Conservation (phyloP, 495 filamentous ascomycete genomes). For the Aspergillus homomorphus region DNA sequence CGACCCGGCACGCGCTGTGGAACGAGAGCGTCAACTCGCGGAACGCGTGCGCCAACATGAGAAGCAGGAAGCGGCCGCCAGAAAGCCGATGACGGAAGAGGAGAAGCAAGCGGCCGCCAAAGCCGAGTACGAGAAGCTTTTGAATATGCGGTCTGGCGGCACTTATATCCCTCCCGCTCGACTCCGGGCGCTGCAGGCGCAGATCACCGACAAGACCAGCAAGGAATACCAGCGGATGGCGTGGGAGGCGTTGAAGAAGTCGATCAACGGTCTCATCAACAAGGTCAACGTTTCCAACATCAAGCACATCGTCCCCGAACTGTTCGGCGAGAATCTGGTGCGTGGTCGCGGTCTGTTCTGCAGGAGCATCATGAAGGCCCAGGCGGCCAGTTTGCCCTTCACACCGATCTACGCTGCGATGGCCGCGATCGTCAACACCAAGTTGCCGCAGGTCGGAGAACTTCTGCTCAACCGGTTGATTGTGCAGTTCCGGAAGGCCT, state of each 20-base stretch:
- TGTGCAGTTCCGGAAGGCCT: slow-evolving; percentile 91
- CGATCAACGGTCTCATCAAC: slow-evolving; percentile 97
- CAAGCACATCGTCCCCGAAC: slow-evolving; percentile 91
- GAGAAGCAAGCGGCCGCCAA: slow-evolving; percentile 81
- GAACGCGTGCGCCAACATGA: slow-evolving; percentile 58
- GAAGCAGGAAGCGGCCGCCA: slow-evolving; percentile 38
- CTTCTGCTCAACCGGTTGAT: slow-evolving; percentile 81
- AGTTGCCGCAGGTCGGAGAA: slow-evolving; percentile 91
- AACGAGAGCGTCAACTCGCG: slow-evolving; percentile 60
- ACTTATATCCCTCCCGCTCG: slow-evolving; percentile 93
- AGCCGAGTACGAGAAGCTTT: slow-evolving; percentile 85
- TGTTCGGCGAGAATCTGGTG: slow-evolving; percentile 91
- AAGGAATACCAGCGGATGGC: slow-evolving; percentile 99
- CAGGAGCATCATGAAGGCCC: slow-evolving; percentile 94
- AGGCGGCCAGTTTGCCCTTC: slow-evolving; percentile 93
- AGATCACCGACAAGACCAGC: slow-evolving; percentile 92
- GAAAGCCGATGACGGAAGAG: slow-evolving; percentile 70
- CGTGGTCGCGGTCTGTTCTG: slow-evolving; percentile 91
- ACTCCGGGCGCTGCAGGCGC: slow-evolving; percentile 86
- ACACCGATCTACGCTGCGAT: slow-evolving; percentile 93
- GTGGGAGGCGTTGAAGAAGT: slow-evolving; percentile 98
- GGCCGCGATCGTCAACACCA: slow-evolving; percentile 96
- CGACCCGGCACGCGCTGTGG: slow-evolving; percentile 54
- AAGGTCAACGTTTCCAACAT: slow-evolving; percentile 98
- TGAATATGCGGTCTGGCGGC: slow-evolving; percentile 88